These are phyloP conservation scores for Conticribra weissflogii DNA, from an alignment of 108 stramenopile species.

Conservation along the genomic window DNA sequence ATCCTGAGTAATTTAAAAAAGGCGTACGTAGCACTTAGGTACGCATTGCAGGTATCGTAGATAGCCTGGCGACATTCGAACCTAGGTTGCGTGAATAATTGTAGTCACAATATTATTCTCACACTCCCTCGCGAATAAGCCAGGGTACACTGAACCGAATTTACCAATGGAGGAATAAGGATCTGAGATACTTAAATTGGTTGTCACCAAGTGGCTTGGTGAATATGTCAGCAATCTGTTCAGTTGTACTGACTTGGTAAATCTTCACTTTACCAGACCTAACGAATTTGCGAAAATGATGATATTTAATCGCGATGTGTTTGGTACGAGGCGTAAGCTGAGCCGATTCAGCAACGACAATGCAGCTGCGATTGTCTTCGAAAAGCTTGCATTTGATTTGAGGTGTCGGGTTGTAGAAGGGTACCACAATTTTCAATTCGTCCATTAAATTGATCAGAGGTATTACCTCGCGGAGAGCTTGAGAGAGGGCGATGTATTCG, in stretches of 20 bases:
- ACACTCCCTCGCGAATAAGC: background rate
- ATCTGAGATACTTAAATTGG: background rate
- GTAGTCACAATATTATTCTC: background rate
- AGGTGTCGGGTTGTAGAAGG: too few species aligned
- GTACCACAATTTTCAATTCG: too few species aligned
- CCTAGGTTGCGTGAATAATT: too few species aligned
- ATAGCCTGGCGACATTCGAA: too few species aligned
- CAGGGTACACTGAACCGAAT: background rate
- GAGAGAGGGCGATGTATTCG: too few species aligned
- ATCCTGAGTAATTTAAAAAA: too few species aligned
- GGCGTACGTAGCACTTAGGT: too few species aligned
- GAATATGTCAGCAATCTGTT: background rate
- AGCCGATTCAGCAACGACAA: background rate
- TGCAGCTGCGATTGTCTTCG: background rate
- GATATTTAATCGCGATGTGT: background rate
- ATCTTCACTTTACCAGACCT: background rate
- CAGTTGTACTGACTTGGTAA: background rate
- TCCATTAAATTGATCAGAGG: too few species aligned
- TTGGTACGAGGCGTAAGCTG: background rate
- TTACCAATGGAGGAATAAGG: background rate
- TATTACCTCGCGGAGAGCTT: too few species aligned
- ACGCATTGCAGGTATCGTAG: too few species aligned
- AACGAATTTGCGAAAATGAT: background rate
- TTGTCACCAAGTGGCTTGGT: background rate
- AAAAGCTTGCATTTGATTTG: too few species aligned